Base-by-base conservation (phyloP, 2,329 filamentous ascomycete species). In the Ceratocystis eucalypticola region DNA sequence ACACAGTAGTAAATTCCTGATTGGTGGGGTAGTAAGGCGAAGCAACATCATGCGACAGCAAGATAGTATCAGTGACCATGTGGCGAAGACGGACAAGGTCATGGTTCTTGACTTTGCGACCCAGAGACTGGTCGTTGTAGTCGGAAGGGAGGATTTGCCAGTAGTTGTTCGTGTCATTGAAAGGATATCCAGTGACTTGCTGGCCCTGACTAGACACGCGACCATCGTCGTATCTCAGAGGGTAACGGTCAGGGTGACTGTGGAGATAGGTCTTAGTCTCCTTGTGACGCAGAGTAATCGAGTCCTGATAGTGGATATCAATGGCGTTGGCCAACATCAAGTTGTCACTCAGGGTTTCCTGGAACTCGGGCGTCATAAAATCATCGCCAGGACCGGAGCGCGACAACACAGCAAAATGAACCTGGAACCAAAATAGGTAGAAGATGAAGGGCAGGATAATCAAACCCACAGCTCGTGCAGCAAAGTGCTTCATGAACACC, bases 351-450 rank as follows among this genome's bases (percentile, higher is more conserved):
- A 99, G 80, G 1, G 94, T 97, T 78, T 96, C 92, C 78, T 99
- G 94, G 80, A 99, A 99, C 73, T 94, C 91, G 1, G 94, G 94
- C 3, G 88, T 91, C 94, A 99, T 99, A 78, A 99, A 99, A 73
- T 97, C 93, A 74, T 99, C 94, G 65, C 94, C 94, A 57, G 94
- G 93, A 45, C 94, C 94, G 64, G 94, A 97, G 68, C 87, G 84
- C 70, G 79, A 88, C 69, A 99, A 82, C 72, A 99, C 90, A 57
- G 90, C 82, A 76, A 99, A 99, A 78, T 99, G 94, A 37, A 99
- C 92, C 81, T 99, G 94, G 86, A 99, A 99, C 94, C 94, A 99
- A 82, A 99, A 97, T 61, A 99, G 84, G 77, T 99, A 99, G 77
- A 99, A 95, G 73, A 97, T 81, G 81, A 99, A 96, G 15, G 94